Base-by-base conservation (phyloP, 2,329 filamentous ascomycete genomes). In the Beauveria varroae region DNA sequence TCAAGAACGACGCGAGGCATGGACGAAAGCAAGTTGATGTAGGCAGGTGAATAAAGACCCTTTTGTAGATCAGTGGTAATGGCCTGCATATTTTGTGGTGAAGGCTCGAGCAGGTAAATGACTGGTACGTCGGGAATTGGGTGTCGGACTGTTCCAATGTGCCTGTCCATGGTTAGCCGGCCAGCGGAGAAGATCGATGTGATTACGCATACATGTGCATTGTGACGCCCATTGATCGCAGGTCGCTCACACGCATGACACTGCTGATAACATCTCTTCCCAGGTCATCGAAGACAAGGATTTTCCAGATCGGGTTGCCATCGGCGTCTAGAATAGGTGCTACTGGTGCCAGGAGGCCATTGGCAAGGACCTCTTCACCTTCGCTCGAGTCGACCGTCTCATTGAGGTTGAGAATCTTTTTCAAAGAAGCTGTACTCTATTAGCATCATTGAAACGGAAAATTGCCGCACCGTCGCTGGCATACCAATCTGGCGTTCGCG, bases 201-300 rank as follows among this genome's bases (percentile, higher is more conserved):
- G 24, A 40, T 46, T 55, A 40, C 53, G 69, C 76, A 65, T 82
- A 96, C 91, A 96, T 86, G 76, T 97, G 91, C 81, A 96, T 95
- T 44, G 92, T 98, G 59, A 98, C 90, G n/a, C 96, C 95, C 85
- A 95, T 92, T 64, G 89, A 85, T 65, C 96, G 84, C 71, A 99
- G 79, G 76, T 99, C 95, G 71, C 92, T 96, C 65, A 99, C 95
- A 63, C 93, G 85, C 65, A 99, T 80, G 2, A 99, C 93, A 70
- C 93, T 97, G 78, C 92, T 97, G 70, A 99, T 97, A 63, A 99
- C 90, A 83, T 98, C 93, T 73, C 93, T 84, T 53, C 93, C 95
- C 4, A 87, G 74, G 67, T 93, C 89, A 75, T 99, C 96, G 72
- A 99, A 98, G 10, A 99, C 91, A 57, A 99, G 80, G 7, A 98